These are phyloP conservation scores for Apophysomyces sp. DNA, from an alignment of 371 early-diverging fungal species.

Conservation along the genomic window DNA sequence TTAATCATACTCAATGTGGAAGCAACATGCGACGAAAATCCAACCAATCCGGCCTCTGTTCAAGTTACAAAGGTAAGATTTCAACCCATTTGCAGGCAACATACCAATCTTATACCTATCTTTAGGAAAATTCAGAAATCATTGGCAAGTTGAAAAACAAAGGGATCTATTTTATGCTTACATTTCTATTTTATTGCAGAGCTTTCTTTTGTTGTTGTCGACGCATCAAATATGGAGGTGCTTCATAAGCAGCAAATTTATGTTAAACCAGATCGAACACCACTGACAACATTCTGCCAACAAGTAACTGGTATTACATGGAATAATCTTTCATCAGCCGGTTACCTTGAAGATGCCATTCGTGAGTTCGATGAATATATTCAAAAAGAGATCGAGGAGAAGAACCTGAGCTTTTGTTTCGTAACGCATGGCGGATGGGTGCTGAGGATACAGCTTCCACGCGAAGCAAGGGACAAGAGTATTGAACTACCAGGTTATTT, in stretches of 20 bases:
- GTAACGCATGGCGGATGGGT: slow-evolving; percentile 79
- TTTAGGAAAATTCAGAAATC: slow-evolving; percentile 45
- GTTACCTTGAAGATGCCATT: slow-evolving; percentile 61
- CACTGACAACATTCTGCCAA: slow-evolving; percentile 66
- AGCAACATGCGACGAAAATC: slow-evolving; percentile 74
- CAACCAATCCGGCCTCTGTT: slow-evolving; percentile 56
- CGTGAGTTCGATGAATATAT: slow-evolving; percentile 59
- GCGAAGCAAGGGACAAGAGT: slow-evolving; percentile 70
- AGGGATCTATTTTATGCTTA: neutral
- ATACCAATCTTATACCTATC: neutral
- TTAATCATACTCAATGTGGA: slow-evolving; percentile 70
- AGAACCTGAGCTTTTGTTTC: slow-evolving; percentile 67
- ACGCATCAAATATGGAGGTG: slow-evolving; percentile 41
- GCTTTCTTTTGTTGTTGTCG: slow-evolving; percentile 39
- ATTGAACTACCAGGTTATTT: slow-evolving; percentile 64
- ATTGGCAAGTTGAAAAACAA: slow-evolving; percentile 30
- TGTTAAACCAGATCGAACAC: slow-evolving; percentile 67
- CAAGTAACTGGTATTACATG: slow-evolving; percentile 65
- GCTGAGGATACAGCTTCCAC: slow-evolving; percentile 69
- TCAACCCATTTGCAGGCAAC: neutral
- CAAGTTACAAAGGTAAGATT: slow-evolving; percentile 62
- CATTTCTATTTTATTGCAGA: slow-evolving; percentile 18
- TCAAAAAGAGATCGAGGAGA: slow-evolving; percentile 51
- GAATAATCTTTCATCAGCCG: slow-evolving; percentile 53
- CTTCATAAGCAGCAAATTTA: slow-evolving; percentile 62